These are phyloP conservation scores for Neltuma alba DNA, from an alignment of 306 rosid species.

Conservation along the genomic window DNA sequence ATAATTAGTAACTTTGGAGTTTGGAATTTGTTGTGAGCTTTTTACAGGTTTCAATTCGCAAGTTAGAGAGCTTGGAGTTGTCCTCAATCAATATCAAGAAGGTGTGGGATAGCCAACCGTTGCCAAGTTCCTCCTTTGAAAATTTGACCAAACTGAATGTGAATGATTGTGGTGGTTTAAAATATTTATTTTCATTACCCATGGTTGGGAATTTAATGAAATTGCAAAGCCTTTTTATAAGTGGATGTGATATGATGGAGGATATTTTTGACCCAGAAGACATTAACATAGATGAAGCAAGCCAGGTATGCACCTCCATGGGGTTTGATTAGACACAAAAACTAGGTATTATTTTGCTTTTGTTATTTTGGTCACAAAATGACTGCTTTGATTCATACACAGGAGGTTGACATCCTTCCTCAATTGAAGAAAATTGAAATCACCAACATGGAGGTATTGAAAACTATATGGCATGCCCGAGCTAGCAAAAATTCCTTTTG, in stretches of 20 bases:
- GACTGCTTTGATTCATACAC: not conserved
- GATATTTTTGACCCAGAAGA: not conserved
- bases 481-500: not conserved
- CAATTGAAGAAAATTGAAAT: not conserved
- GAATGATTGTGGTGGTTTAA: not conserved
- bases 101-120: constrained; percentile 25
- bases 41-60: constrained; percentile 14
- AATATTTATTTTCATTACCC: not conserved
- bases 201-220: constrained; percentile 25
- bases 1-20: not conserved
- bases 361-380: not conserved
- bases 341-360: not conserved
- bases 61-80: constrained; percentile 5
- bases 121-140: constrained; percentile 5
- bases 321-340: not conserved
- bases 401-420: not conserved
- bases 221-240: constrained; percentile 30
- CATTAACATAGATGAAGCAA: not conserved
- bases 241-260: constrained; percentile 26
- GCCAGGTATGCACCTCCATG: not conserved
- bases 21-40: not conserved
- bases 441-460: not conserved
- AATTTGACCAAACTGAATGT: not conserved
- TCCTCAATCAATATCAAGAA: not conserved
- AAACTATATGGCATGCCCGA: not conserved